Conservation (phyloP, 306 rosid species). For the Begonia peltatifolia region DNA sequence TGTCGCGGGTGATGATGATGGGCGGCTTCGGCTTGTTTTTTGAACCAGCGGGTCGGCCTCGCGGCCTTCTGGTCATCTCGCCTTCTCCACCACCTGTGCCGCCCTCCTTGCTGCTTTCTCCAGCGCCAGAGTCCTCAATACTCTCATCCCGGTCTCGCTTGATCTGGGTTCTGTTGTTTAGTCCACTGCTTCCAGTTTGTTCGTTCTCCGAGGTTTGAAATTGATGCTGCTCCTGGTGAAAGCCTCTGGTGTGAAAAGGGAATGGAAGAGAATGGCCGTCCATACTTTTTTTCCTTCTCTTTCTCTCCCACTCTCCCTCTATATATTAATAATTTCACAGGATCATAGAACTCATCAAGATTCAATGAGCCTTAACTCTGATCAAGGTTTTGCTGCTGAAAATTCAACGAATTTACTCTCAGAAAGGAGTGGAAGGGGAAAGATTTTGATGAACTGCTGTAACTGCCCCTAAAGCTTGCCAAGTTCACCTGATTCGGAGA, state of each 20-base stretch:
- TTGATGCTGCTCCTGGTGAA: conserved; percentile 43
- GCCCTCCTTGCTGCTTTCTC: not conserved
- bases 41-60: conserved; percentile 2
- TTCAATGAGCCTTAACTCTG: too few relatives aligned
- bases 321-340: too few relatives aligned
- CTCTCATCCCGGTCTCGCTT: conserved; percentile 31
- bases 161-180: conserved; percentile 22
- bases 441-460: too few relatives aligned
- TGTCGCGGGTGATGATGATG: conserved; percentile 1
- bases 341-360: too few relatives aligned
- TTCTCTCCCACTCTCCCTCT: not conserved
- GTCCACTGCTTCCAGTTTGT: conserved; percentile 61
- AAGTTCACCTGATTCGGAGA: too few relatives aligned
- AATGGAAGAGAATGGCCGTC: conserved; percentile 87
- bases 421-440: not conserved
- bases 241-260: conserved; percentile 75
- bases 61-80: not conserved
- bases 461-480: too few relatives aligned
- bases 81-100: not conserved
- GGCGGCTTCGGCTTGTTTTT: conserved; percentile 4
- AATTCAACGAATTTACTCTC: not conserved
- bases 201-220: conserved; percentile 61
- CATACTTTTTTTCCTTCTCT: conserved; percentile 17
- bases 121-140: not conserved
- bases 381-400: too few relatives aligned